Base-by-base conservation (phyloP, 371 early-diverging fungal genomes). In the Mucor plumbeus region DNA sequence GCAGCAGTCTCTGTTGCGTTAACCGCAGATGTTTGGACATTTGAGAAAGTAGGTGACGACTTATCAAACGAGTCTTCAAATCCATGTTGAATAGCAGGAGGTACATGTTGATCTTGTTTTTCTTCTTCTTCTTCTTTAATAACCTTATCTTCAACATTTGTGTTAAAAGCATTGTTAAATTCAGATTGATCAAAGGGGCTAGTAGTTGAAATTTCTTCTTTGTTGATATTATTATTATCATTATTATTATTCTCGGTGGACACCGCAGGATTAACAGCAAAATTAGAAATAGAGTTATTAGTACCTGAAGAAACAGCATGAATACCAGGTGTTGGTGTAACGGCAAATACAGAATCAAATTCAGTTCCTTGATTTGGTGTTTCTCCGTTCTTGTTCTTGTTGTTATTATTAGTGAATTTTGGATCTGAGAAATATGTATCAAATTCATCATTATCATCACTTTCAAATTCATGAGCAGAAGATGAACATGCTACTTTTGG, bases 361-460 rank as follows among this genome's bases (percentile, higher is more conserved):
- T 39, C 48, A 35, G 26, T 41, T 61, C 26, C 40, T 59, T 36
- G 40, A n/a, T 67, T 43, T 35, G 39, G 26, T 35, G 40, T 62
- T 57, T 47, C 43, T 57, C 65, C 65, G 48, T 58, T 44, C 53
- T 53, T 17, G 35, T 44, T 39, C 15, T 40, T 11, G 26, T 17
- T 50, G 21, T 50, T 9, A 4, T 21, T 21, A 14, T 56, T 34
- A n/a, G 69, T 70, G 69, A 81, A 81, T 21, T 73, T 70, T 31
- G 73, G 71, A 57, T 81, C 67, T 21, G 67, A 60, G 21, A 67
- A 67, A 35, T 61, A 67, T 35, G 54, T 54, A 38, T 67, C 77
- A 69, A 81, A 81, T 41, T 72, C 74, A 26, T 68, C 68, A 26
- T 60, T 54, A 7, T 26, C 41, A 14, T 33, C 38, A 14, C 36